Percentiles rank a stretch among this genome's conserved stretches.
Conservation (phyloP, 2,329 filamentous ascomycete species). For the Diplodia corticola region DNA sequence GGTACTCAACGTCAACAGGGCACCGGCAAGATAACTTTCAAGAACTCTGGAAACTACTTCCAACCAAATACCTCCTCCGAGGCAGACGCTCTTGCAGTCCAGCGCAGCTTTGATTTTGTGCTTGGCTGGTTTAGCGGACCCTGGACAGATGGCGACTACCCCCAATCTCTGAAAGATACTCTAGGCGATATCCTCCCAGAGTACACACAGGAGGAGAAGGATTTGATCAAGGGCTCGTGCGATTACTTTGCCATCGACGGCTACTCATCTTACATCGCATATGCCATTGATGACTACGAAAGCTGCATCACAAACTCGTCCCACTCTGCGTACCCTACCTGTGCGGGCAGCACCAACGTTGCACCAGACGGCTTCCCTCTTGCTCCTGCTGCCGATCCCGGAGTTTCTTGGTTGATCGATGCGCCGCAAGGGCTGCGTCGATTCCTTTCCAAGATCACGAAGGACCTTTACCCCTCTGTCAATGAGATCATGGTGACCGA, state of each 20-base stretch:
- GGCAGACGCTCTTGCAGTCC: constrained; percentile 39
- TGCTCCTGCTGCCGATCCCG: constrained; percentile 46
- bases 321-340: constrained; percentile 45
- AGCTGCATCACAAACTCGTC: constrained; percentile 43
- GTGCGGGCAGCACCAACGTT: constrained; percentile 37
- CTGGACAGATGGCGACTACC: constrained; percentile 50
- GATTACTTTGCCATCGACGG: constrained; percentile 47
- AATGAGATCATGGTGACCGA: constrained; percentile 45
- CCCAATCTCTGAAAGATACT: constrained; percentile 41
- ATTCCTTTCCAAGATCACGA: constrained; percentile 46
- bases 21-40: constrained; percentile 44
- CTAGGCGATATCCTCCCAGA: constrained; percentile 42
- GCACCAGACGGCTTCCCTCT: constrained; percentile 47
- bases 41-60: constrained; percentile 47
- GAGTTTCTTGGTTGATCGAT: constrained; percentile 45
- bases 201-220: constrained; percentile 43
- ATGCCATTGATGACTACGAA: constrained; percentile 32
- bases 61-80: constrained; percentile 40
- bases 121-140: constrained; percentile 50
- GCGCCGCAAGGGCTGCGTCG: constrained; percentile 44
- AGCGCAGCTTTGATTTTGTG: constrained; percentile 45
- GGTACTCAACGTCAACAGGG: not conserved
- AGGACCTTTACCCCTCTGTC: constrained; percentile 45
- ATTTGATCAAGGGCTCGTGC: constrained; percentile 45
- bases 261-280: constrained; percentile 34